Base-by-base conservation (phyloP, 495 filamentous ascomycete species). In the Hypoxylon intermedium region DNA sequence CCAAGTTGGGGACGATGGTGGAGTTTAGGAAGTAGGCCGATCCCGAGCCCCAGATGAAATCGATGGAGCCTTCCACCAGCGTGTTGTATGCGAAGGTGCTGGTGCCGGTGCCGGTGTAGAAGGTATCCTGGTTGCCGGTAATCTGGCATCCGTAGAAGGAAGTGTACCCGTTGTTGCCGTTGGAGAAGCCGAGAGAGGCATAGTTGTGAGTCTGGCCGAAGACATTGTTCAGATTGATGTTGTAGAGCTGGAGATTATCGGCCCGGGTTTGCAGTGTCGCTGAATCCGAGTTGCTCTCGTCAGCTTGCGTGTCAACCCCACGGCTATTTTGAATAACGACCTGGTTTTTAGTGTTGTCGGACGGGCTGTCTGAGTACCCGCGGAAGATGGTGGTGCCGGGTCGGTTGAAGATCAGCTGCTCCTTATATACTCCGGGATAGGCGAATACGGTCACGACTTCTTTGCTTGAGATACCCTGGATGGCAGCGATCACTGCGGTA, bases 21-120 rank as follows among this genome's bases (percentile, higher is more conserved):
- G 64, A 67, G 26, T 65, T 58, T 15, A 72, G 43, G 55, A 74
- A 67, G 48, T 72, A 74, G 0, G 58, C 65, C 9, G 62, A 41
- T 4, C 67, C 72, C 9, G 59, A 34, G 9, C 70, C 70, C 37
- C 59, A 72, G 41, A 72, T 63, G 50, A 72, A 72, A 31, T 72
- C 70, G 3, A 68, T 51, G 6, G 67, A 66, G 7, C 70, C 70
- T 3, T 56, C 58, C 7, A 72, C 31, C 6, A 53, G 21, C 0
- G 56, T 57, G 41, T 66, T 61, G 30, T 61, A 68, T 3, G 57
- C 61, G 42, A 68, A 68, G 3, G 58, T 43, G 37, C 43, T 58
- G 9, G 61, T 63, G 0, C 63, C 63, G 7, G 26, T 16, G 23
- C 57, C 60, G 3, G 49, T 43, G 38, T 60, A 21, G 47, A 69